These are phyloP conservation scores for Chrysoporthe deuterocubensis DNA, from an alignment of 2,329 filamentous ascomycete species.

Conservation along the genomic window DNA sequence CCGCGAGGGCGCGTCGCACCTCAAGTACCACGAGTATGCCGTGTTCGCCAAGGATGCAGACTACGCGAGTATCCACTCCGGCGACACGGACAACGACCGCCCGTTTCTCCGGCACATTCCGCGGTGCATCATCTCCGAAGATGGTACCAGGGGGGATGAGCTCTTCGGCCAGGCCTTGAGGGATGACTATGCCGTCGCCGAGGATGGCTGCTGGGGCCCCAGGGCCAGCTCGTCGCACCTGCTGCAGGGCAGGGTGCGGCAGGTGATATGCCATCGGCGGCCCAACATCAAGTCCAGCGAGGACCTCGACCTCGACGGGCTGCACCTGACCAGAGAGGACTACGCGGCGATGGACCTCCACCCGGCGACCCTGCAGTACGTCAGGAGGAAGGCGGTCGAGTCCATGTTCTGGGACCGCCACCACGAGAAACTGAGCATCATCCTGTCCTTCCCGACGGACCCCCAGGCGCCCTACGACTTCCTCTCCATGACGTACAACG, in stretches of 20 bases:
- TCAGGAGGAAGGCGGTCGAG: slow-evolving; percentile 44
- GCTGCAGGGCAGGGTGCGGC: slow-evolving; percentile 42
- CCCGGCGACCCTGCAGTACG: slow-evolving; percentile 45
- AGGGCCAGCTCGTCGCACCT: slow-evolving; percentile 17
- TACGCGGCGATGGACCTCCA: slow-evolving; percentile 43
- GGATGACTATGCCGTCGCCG: slow-evolving; percentile 37
- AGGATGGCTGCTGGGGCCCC: slow-evolving; percentile 31
- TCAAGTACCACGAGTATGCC: slow-evolving; percentile 45
- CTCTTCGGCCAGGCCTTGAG: slow-evolving; percentile 41
- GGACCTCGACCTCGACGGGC: slow-evolving; percentile 40
- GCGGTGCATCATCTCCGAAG: slow-evolving; percentile 41
- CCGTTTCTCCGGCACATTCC: slow-evolving; percentile 34
- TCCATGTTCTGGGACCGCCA: slow-evolving; percentile 46
- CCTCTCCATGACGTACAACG: slow-evolving; percentile 50
- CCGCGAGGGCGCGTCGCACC: slow-evolving; percentile 37
- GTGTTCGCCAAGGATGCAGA: slow-evolving; percentile 35
- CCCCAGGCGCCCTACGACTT: slow-evolving; percentile 52
- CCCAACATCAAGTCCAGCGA: slow-evolving; percentile 32
- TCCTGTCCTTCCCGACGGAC: slow-evolving; percentile 50
- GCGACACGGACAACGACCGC: slow-evolving; percentile 24
- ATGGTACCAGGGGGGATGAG: slow-evolving; percentile 36
- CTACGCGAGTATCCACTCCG: slow-evolving; percentile 32
- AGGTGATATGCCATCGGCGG: slow-evolving; percentile 45
- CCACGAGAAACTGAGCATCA: slow-evolving; percentile 43
- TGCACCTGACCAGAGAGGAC: slow-evolving; percentile 42